phyloP scores from a whole-genome alignment of 2,329 filamentous ascomycete genomes.

The Fusarium pseudoanthophilum region DNA sequence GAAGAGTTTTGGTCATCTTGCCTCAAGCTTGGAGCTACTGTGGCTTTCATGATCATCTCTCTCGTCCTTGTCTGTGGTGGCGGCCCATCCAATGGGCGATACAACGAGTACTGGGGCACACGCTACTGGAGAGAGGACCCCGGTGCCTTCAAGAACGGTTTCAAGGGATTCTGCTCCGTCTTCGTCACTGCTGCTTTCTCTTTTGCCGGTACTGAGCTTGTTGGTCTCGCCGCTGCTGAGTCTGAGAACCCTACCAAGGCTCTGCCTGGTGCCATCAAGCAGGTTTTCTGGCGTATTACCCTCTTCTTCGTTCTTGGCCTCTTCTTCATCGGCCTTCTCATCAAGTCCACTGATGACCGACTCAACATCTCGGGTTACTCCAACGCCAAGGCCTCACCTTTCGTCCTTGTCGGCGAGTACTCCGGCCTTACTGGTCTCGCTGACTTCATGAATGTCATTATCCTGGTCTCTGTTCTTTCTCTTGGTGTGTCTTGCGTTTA shows the following conservation, averaged over 20 bases:
- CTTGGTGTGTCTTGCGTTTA: slow-evolving; percentile 66
- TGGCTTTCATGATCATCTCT: slow-evolving; percentile 71
- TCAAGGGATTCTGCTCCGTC: slow-evolving; percentile 75
- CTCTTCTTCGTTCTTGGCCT: slow-evolving; percentile 62
- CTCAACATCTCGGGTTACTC: slow-evolving; percentile 48
- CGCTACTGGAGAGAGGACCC: slow-evolving; percentile 48
- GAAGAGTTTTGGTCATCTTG: slow-evolving; percentile 67
- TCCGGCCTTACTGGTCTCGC: slow-evolving; percentile 60
- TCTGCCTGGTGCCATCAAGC: slow-evolving; percentile 82
- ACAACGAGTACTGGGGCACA: slow-evolving; percentile 57
- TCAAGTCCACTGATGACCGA: slow-evolving; percentile 57
- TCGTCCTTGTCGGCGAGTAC: slow-evolving; percentile 62
- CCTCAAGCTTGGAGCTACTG: slow-evolving; percentile 66
- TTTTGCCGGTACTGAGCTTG: slow-evolving; percentile 75
- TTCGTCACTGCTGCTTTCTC: slow-evolving; percentile 79
- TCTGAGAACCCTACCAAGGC: slow-evolving; percentile 74
- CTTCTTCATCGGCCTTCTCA: slow-evolving; percentile 60
- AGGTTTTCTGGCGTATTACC: slow-evolving; percentile 68
- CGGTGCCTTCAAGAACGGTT: slow-evolving; percentile 73
- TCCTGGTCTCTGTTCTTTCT: slow-evolving; percentile 64
- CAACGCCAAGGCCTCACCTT: slow-evolving; percentile 57
- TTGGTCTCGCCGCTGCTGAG: slow-evolving; percentile 77
- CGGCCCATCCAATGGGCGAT: slow-evolving; percentile 59
- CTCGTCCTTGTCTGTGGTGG: slow-evolving; percentile 68
- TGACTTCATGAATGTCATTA: slow-evolving; percentile 65